Evolutionary conservation across 2,329 filamentous ascomycete genomes (phyloP).

Genomic region (Aspergillus aculeatus): DNA sequence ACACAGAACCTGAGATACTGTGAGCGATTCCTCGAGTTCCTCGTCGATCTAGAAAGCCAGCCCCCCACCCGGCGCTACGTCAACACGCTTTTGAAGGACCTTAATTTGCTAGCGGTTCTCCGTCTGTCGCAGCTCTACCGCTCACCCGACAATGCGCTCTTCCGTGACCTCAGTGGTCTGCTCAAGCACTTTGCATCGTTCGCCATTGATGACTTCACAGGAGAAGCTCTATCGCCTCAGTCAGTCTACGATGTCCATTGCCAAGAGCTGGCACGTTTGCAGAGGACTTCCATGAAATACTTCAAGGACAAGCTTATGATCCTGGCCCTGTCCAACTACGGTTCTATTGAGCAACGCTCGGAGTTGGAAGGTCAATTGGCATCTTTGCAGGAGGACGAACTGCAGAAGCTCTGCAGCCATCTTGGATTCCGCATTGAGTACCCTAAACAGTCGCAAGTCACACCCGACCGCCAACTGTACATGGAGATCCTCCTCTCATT

Average conservation of each 20-base stretch:
- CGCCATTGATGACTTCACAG: constrained; percentile 86
- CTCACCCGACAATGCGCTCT: constrained; percentile 69
- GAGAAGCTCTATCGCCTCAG: constrained; percentile 67
- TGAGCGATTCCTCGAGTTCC: constrained; percentile 87
- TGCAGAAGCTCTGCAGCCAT: constrained; percentile 65
- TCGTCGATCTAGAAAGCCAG: constrained; percentile 89
- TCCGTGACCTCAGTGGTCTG: constrained; percentile 78
- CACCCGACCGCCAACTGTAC: constrained; percentile 54
- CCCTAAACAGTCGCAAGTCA: constrained; percentile 66
- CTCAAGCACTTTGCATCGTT: constrained; percentile 86
- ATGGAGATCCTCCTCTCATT: constrained; percentile 69
- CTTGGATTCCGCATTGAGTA: constrained; percentile 82
- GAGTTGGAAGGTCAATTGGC: constrained; percentile 77
- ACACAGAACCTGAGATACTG: constrained; percentile 74
- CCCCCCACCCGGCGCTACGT: constrained; percentile 91
- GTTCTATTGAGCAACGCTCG: constrained; percentile 73
- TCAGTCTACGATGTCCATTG: constrained; percentile 82
- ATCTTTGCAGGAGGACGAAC: constrained; percentile 70
- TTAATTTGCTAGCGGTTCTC: constrained; percentile 78
- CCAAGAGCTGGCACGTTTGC: constrained; percentile 70
- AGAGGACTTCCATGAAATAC: constrained; percentile 72
- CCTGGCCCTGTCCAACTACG: constrained; percentile 87
- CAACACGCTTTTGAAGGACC: constrained; percentile 80
- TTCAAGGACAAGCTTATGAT: constrained; percentile 92
- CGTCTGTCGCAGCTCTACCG: constrained; percentile 75